Conservation (phyloP, 495 filamentous ascomycete species). For the Lophium mytilinum region DNA sequence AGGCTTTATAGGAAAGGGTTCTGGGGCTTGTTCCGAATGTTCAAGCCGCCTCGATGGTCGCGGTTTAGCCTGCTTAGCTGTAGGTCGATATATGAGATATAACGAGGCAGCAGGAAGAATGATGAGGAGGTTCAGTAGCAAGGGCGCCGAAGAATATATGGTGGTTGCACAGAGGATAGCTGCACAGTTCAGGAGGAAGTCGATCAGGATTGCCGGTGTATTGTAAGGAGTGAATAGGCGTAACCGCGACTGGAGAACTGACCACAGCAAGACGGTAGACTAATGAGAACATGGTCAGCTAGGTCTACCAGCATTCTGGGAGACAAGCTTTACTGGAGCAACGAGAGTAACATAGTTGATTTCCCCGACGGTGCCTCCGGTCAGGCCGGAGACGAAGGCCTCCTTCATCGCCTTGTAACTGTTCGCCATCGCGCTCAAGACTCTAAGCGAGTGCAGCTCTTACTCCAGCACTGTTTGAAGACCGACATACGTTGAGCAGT, state of each 20-base stretch:
- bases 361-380: slow-evolving; percentile 74
- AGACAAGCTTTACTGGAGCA: slow-evolving; percentile 59
- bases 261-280: slow-evolving; percentile 81
- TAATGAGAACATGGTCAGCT: slow-evolving; percentile 31
- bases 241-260: slow-evolving; percentile 77
- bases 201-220: slow-evolving; percentile 56
- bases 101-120: slow-evolving; percentile 59
- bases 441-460: not conserved
- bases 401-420: slow-evolving; percentile 85
- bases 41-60: slow-evolving; percentile 40
- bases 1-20: slow-evolving; percentile 68
- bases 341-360: slow-evolving; percentile 80
- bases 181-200: slow-evolving; percentile 80
- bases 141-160: slow-evolving; percentile 67
- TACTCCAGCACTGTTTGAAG: too few relatives aligned
- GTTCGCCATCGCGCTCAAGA: not conserved
- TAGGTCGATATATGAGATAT: slow-evolving; percentile 32
- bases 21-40: slow-evolving; percentile 12
- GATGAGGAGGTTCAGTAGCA: slow-evolving; percentile 69
- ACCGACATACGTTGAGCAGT: too few relatives aligned
- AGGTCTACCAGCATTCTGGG: not conserved
- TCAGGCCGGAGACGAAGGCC: slow-evolving; percentile 86
- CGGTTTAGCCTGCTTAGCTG: slow-evolving; percentile 41
- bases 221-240: slow-evolving; percentile 74
- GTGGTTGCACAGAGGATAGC: slow-evolving; percentile 78